Evolutionary conservation across 768 basidiomycete genomes (phyloP), one percentile per base, ranked within the genome.

Genomic region (Pleurotus tuoliensis): DNA sequence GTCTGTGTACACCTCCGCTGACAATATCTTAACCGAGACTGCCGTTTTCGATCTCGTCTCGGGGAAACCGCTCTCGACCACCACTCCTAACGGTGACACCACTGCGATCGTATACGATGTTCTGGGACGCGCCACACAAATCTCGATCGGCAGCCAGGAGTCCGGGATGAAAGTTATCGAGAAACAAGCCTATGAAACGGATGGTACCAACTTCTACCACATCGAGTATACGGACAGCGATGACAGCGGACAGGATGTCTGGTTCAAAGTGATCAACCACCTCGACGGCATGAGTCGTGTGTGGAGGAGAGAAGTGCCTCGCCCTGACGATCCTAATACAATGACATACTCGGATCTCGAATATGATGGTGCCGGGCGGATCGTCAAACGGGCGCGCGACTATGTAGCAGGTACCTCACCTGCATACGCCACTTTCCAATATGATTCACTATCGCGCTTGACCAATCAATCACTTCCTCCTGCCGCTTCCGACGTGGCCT

Each of bases 371-470:
- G 37, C 51, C 0, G 51, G 51, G 3, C 37, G 51, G 7, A 53
- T 53, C 8, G 7, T 20, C 22, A 39, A 53, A 22, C 37, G 39
- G 6, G 51, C 51, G 8, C 51, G 51, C 11, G 56, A 27, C 37
- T 59, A 56, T 22, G 24, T 56, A 22, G 18, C 46, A 4, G 56
- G 58, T 9, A 40, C 56, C n/a, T 44, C 58, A 7, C 56, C 58
- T 1, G n/a, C 20, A 15, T 59, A 50, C 37, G 40, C 48, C 1
- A 44, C 18, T 13, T 59, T 51, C 37, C 15, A 24, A 13, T 59
- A 59, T 41, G 58, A 59, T 56, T n/a, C 58, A 5, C 58, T 55
- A 5, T 59, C 58, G 34, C 55, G 58, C 43, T 20, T 51, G 15
- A 49, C 50, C 13, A 8, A 20, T 9, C 55, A 59, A 41, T 46